Evolutionary conservation across 306 rosid species (phyloP).

Genomic region (Urtica urens): DNA sequence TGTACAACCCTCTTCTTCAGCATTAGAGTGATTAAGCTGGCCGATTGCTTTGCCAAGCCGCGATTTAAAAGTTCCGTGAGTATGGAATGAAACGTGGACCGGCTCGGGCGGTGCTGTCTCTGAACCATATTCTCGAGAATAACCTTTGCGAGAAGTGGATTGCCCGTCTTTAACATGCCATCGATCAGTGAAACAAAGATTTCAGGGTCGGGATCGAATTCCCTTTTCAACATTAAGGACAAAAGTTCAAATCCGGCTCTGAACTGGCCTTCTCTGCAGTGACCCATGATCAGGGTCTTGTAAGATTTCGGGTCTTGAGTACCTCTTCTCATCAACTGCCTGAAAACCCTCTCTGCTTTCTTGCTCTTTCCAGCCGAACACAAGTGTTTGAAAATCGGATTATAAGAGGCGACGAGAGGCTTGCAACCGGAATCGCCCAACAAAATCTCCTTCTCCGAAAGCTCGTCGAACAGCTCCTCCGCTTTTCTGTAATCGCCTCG

Average conservation of each 20-base stretch:
- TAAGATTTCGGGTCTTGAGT: constrained; percentile 65
- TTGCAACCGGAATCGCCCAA: constrained; percentile 38
- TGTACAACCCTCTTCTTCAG: constrained; percentile 58
- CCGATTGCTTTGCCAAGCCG: constrained; percentile 44
- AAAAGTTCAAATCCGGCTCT: constrained; percentile 54
- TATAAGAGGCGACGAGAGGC: constrained; percentile 75
- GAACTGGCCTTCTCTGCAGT: constrained; percentile 58
- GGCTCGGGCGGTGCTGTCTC: constrained; percentile 56
- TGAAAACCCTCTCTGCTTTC: constrained; percentile 60
- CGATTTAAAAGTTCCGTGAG: constrained; percentile 50
- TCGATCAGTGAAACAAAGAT: constrained; percentile 45
- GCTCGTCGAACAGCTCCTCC: constrained; percentile 58
- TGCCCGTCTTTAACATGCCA: constrained; percentile 52
- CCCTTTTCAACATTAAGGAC: constrained; percentile 65
- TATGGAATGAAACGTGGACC: constrained; percentile 56
- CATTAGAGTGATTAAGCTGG: constrained; percentile 45
- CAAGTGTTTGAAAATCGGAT: constrained; percentile 48
- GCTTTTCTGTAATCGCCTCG: constrained; percentile 40
- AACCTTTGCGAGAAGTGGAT: constrained; percentile 59
- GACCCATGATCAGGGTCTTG: constrained; percentile 68
- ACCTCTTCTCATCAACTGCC: constrained; percentile 83
- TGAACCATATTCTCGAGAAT: constrained; percentile 71
- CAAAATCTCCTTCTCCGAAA: constrained; percentile 46
- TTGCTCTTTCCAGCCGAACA: constrained; percentile 57
- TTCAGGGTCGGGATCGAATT: constrained; percentile 53